Percentiles rank a stretch among this genome's conserved stretches.
These are phyloP conservation scores for Carex sylvatica DNA, from an alignment of 202 grass and related monocot genomes.

Conservation along the genomic window DNA sequence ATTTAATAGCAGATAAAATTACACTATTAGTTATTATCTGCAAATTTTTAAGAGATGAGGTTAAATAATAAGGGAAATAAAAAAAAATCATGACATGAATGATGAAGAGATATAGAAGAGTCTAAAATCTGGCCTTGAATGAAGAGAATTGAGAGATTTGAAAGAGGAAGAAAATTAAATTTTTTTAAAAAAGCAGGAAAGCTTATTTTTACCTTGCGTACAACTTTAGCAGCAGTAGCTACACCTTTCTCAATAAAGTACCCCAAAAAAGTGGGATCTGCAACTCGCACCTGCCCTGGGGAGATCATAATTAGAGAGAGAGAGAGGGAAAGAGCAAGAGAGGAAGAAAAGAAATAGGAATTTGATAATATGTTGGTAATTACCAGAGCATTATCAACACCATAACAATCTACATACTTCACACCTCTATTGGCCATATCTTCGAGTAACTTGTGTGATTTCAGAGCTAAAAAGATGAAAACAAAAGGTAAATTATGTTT, in stretches of 20 bases:
- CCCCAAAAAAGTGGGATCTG: constrained; percentile 83
- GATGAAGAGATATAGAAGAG: not conserved
- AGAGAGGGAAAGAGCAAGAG: not conserved
- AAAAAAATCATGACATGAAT: not conserved
- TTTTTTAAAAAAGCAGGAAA: not conserved
- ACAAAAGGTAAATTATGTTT: constrained; percentile 20
- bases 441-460: constrained; percentile 66
- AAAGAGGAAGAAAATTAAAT: not conserved
- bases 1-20: not conserved
- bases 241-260: constrained; percentile 84
- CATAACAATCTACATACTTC: constrained; percentile 81
- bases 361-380: constrained; percentile 18
- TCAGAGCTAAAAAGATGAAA: constrained; percentile 50
- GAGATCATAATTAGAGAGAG: constrained; percentile 32
- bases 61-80: not conserved
- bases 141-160: constrained; percentile 4
- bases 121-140: not conserved
- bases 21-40: not conserved
- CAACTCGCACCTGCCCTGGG: constrained; percentile 68
- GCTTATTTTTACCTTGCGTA: constrained; percentile 49
- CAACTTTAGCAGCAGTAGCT: constrained; percentile 75
- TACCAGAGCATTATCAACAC: constrained; percentile 87
- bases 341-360: not conserved
- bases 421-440: constrained; percentile 84
- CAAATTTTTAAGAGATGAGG: not conserved